Percentiles rank a stretch among this genome's conserved stretches.
These are phyloP conservation scores for Bolboschoenoplectus hybrid DNA, from an alignment of 202 grass and related monocot species.

Conservation along the genomic window DNA sequence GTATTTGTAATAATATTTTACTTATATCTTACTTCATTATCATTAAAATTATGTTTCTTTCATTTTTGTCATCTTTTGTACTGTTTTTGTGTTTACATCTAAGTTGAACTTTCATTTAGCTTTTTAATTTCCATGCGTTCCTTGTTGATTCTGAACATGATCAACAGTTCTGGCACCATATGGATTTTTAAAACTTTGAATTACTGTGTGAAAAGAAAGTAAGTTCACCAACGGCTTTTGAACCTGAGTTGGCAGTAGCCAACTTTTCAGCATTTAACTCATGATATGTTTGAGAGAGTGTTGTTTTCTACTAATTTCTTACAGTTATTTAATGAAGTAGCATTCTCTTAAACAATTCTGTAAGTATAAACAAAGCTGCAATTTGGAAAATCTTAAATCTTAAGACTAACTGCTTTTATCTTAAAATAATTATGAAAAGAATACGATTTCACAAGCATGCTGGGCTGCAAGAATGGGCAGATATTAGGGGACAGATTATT, in stretches of 20 bases:
- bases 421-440: slow-evolving; percentile 6
- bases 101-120: neutral
- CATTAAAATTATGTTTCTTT: neutral
- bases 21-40: slow-evolving; percentile 29
- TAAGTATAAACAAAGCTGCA: neutral
- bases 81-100: neutral
- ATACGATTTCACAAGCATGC: neutral
- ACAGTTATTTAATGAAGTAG: neutral
- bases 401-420: slow-evolving; percentile 7
- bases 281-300: neutral
- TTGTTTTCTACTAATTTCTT: neutral
- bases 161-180: neutral
- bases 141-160: neutral
- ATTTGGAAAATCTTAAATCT: neutral
- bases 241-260: neutral
- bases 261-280: neutral
- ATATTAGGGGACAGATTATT: neutral
- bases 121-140: neutral
- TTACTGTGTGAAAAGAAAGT: slow-evolving; percentile 1
- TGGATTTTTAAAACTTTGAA: neutral
- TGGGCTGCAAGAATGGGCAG: neutral
- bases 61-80: neutral
- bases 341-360: slow-evolving; percentile 1
- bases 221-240: neutral
- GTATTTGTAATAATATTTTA: slow-evolving; percentile 42